phyloP scores from a whole-genome alignment of 495 filamentous ascomycete species.

The Penicillium simplicissimum region DNA sequence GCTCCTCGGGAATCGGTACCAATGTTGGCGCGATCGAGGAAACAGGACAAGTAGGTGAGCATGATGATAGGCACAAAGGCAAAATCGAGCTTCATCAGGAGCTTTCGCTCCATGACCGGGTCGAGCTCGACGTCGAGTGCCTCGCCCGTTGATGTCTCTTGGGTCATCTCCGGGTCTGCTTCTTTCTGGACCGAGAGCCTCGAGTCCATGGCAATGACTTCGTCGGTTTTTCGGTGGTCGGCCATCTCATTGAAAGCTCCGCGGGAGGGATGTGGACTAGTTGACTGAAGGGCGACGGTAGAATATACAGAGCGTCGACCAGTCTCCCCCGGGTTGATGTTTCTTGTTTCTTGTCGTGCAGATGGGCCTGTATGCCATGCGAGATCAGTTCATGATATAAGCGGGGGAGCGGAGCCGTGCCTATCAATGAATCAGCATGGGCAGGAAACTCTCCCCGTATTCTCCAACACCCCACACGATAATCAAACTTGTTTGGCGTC shows the following conservation, averaged over 20 bases:
- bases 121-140: constrained; percentile 32
- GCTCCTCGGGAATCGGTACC: constrained; percentile 24
- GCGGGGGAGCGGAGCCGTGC: constrained; percentile 6
- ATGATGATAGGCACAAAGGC: constrained; percentile 50
- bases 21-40: constrained; percentile 50
- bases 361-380: background rate
- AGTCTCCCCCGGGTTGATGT: background rate
- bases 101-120: constrained; percentile 35
- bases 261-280: background rate
- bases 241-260: background rate
- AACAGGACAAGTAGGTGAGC: constrained; percentile 47
- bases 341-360: background rate
- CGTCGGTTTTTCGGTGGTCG: background rate
- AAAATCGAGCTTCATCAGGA: constrained; percentile 45
- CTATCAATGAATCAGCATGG: constrained; percentile 15
- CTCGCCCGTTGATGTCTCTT: constrained; percentile 20
- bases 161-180: constrained; percentile 1
- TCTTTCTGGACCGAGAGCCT: constrained; percentile 23
- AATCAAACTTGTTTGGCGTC: background rate
- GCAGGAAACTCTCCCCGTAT: too few relatives aligned
- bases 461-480: background rate
- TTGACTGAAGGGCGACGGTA: background rate
- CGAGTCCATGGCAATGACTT: constrained; percentile 12
- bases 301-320: background rate
- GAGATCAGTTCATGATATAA: constrained; percentile 4